These are phyloP conservation scores for Nicotiana rustica DNA, from an alignment of 305 asterid genomes.

Conservation along the genomic window DNA sequence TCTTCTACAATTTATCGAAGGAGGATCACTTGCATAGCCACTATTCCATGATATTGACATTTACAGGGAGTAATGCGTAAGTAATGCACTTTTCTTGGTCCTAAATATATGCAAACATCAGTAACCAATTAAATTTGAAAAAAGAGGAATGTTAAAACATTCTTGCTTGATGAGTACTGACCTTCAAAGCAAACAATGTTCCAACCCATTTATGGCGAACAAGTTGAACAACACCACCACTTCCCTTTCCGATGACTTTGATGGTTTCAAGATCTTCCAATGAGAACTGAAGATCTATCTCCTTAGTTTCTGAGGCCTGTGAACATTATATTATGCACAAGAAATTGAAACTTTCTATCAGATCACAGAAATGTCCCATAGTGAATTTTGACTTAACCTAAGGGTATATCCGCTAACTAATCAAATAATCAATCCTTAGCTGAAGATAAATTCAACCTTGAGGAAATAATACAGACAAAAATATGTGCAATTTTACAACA, in stretches of 20 bases:
- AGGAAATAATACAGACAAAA: not conserved
- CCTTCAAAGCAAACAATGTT: slow-evolving; percentile 90
- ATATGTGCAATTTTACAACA: not conserved
- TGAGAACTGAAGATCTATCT: slow-evolving; percentile 78
- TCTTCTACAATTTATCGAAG: not conserved
- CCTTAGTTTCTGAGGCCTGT: slow-evolving; percentile 74
- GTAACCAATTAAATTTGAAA: slow-evolving; percentile 24
- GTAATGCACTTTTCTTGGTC: slow-evolving; percentile 5
- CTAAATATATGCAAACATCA: not conserved
- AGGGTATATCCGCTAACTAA: not conserved
- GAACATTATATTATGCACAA: slow-evolving; percentile 32
- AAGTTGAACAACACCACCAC: slow-evolving; percentile 97
- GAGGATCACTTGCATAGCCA: not conserved
- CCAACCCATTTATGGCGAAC: slow-evolving; percentile 98
- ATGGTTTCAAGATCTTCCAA: slow-evolving; percentile 93
- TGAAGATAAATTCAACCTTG: not conserved
- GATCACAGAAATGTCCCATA: not conserved
- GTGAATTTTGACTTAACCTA: not conserved
- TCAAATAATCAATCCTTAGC: not conserved
- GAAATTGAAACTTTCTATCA: not conserved
- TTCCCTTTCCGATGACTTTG: slow-evolving; percentile 97
- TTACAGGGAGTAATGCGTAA: not conserved
- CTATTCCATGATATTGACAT: not conserved
- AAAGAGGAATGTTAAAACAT: not conserved
- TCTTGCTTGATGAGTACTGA: slow-evolving; percentile 43